Percentiles rank a stretch among this genome's conserved stretches.
phyloP scores from a whole-genome alignment of 2,329 filamentous ascomycete genomes.

The Colletotrichum aenigma region DNA sequence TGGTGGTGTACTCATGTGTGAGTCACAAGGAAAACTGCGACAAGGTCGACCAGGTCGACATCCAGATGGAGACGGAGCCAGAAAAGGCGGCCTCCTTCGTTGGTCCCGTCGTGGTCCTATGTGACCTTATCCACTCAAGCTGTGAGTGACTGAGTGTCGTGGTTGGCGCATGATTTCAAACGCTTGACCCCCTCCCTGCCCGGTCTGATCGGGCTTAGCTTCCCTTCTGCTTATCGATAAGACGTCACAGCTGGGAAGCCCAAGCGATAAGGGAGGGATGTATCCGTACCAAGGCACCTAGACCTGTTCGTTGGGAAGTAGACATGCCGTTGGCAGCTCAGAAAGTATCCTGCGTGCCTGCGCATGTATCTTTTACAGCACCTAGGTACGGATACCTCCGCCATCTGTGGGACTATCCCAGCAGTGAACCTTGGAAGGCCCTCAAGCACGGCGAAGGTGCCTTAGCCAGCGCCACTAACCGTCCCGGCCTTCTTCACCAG shows the following conservation, averaged over 20 bases:
- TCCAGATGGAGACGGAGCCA: neutral
- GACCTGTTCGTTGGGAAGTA: neutral
- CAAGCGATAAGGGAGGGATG: neutral
- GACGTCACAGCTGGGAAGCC: neutral
- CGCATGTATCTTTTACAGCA: neutral
- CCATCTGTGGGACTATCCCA: too few species aligned
- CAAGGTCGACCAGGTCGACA: neutral
- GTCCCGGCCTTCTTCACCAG: neutral
- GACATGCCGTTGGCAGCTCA: neutral
- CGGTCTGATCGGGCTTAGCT: neutral
- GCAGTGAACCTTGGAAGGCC: too few species aligned
- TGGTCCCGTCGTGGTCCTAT: neutral
- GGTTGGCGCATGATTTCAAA: constrained; percentile 1
- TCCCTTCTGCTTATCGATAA: constrained; percentile 9
- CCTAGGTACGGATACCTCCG: neutral
- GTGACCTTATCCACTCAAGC: neutral
- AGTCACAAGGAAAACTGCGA: neutral
- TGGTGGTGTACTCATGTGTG: neutral
- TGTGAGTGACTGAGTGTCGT: neutral
- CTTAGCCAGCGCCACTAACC: neutral
- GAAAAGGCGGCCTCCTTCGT: neutral
- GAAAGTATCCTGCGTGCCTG: neutral
- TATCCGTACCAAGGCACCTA: neutral
- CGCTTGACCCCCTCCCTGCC: neutral
- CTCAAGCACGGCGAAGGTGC: neutral